phyloP scores from a whole-genome alignment of 73 alveolate genomes.

The Paramecium sonneborni region DNA sequence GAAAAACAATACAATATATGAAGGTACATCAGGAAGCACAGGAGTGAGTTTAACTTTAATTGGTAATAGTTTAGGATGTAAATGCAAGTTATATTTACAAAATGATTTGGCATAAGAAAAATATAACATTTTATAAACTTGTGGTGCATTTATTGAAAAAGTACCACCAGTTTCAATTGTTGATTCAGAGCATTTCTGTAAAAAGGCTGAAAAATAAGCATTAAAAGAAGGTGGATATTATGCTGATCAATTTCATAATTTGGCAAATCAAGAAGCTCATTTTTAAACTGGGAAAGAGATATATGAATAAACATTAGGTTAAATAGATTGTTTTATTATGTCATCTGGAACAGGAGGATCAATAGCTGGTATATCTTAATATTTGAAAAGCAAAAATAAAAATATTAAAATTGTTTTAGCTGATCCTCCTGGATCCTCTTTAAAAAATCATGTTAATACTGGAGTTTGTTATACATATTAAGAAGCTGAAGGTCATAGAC shows the following conservation, averaged over 20 bases:
- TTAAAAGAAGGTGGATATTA: conserved; percentile 77
- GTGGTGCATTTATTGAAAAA: background rate
- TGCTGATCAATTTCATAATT: conserved; percentile 87
- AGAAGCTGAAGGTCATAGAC: conserved; percentile 83
- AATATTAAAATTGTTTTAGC: conserved; percentile 75
- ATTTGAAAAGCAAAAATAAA: conserved; percentile 74
- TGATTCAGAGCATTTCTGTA: conserved; percentile 62
- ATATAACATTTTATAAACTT: background rate
- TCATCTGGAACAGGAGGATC: conserved; percentile 97
- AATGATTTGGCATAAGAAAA: conserved; percentile 31
- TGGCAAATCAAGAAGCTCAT: conserved; percentile 85
- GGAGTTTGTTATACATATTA: conserved; percentile 83
- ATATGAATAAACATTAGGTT: conserved; percentile 75
- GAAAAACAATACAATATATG: background rate
- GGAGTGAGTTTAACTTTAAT: conserved; percentile 43
- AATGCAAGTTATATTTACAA: background rate
- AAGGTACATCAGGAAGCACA: conserved; percentile 67
- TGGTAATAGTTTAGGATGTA: conserved; percentile 48
- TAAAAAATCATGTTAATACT: conserved; percentile 76
- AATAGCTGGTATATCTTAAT: conserved; percentile 85
- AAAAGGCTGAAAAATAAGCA: conserved; percentile 59
- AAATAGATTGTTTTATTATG: conserved; percentile 86
- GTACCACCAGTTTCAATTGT: conserved; percentile 53
- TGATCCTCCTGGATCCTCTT: conserved; percentile 89
- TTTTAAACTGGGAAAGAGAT: conserved; percentile 90